These are phyloP conservation scores for Streptanthus diversifolius DNA, from an alignment of 345 rosid species.

Conservation along the genomic window DNA sequence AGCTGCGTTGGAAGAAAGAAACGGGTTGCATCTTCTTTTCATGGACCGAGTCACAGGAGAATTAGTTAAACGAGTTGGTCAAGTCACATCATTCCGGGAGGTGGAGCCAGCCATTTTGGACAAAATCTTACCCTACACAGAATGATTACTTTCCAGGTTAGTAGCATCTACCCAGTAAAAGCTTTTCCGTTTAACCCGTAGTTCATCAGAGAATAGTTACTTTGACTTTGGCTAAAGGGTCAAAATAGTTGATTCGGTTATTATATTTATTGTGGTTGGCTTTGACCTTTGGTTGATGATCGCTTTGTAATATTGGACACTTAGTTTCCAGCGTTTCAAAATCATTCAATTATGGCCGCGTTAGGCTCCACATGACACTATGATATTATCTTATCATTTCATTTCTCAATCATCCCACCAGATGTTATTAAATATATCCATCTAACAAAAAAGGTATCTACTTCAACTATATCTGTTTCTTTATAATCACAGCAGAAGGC, in stretches of 20 bases:
- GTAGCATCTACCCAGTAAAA: neutral
- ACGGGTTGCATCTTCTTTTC: slow-evolving; percentile 65
- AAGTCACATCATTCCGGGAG: slow-evolving; percentile 45
- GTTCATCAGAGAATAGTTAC: slow-evolving; percentile 4
- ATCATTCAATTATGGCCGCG: neutral
- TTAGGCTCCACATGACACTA: slow-evolving; percentile 12
- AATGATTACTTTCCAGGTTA: slow-evolving; percentile 25
- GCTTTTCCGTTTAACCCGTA: neutral
- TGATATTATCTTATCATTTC: neutral
- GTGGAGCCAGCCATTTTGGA: slow-evolving; percentile 50
- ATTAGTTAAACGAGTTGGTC: slow-evolving; percentile 57
- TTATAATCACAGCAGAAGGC: slow-evolving; percentile 5
- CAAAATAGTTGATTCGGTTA: slow-evolving; percentile 7
- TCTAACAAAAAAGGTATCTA: neutral
- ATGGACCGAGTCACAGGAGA: slow-evolving; percentile 72
- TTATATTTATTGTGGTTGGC: slow-evolving; percentile 1
- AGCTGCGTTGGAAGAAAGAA: slow-evolving; percentile 65
- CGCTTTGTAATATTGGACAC: slow-evolving; percentile 6
- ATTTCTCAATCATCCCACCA: neutral
- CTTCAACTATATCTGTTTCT: neutral
- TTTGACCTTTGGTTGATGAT: neutral
- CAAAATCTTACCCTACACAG: slow-evolving; percentile 29
- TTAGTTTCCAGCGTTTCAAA: neutral
- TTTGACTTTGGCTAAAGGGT: neutral
- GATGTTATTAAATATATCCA: neutral